These are phyloP conservation scores for Chaetomium fimeti DNA, from an alignment of 495 filamentous ascomycete genomes.

Conservation along the genomic window DNA sequence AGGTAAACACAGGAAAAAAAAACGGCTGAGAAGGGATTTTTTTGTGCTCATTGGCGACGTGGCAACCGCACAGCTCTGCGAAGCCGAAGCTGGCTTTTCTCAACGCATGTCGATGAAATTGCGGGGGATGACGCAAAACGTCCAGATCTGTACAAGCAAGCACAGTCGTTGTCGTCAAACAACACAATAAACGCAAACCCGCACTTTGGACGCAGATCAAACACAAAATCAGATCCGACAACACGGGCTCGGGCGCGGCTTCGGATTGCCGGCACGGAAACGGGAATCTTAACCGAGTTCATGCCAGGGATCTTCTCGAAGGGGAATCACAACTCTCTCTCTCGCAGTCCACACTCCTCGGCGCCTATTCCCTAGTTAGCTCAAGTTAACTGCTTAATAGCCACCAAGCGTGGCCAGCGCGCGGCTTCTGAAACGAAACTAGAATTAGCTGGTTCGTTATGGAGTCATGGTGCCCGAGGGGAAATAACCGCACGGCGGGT, in stretches of 20 bases:
- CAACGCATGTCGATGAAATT: background rate
- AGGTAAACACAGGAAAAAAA: background rate
- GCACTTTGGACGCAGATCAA: background rate
- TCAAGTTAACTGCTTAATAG: background rate
- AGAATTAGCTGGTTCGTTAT: too few relatives aligned
- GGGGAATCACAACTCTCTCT: background rate
- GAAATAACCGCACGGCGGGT: too few relatives aligned
- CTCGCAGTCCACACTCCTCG: background rate
- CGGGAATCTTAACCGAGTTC: background rate
- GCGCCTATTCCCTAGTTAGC: too few relatives aligned
- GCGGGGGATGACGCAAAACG: conserved; percentile 8
- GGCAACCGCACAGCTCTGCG: background rate
- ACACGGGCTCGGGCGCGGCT: background rate
- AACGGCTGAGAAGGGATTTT: background rate
- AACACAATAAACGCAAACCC: too few relatives aligned
- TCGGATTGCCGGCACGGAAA: conserved; percentile 1
- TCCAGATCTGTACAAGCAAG: background rate
- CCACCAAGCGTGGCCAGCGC: background rate
- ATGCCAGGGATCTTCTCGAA: background rate
- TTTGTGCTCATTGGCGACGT: conserved; percentile 7
- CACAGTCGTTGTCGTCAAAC: too few relatives aligned
- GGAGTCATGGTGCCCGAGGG: too few relatives aligned
- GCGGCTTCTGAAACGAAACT: background rate
- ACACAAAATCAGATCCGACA: conserved; percentile 8
- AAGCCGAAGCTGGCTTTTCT: too few relatives aligned